Conservation (phyloP, 1,284 basidiomycete species). For the Moesziomyces antarcticus region DNA sequence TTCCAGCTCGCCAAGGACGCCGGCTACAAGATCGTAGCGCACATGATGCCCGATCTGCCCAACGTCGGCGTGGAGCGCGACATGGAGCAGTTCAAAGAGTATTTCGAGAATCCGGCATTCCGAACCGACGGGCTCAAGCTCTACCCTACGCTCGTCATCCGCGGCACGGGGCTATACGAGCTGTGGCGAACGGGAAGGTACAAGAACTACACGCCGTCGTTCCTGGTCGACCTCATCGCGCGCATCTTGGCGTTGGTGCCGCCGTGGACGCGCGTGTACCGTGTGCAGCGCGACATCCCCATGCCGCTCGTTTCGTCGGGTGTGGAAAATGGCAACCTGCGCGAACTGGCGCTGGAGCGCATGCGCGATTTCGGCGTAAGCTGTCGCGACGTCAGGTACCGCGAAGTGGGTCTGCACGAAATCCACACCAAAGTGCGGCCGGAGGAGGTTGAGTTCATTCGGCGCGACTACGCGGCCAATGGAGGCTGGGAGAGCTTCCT, state of each 20-base stretch:
- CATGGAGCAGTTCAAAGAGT: conserved; percentile 96
- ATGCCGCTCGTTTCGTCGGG: conserved; percentile 78
- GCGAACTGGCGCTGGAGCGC: conserved; percentile 92
- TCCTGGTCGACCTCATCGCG: conserved; percentile 95
- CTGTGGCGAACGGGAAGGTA: conserved; percentile 96
- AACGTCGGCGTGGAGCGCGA: conserved; percentile 98
- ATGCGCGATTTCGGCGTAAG: conserved; percentile 99
- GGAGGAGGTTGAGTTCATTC: conserved; percentile 94
- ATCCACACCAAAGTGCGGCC: conserved; percentile 98
- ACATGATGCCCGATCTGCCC: conserved; percentile 75
- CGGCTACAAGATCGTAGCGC: conserved; percentile 90
- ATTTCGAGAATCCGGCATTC: conserved; percentile 98
- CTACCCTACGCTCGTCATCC: conserved; percentile 97
- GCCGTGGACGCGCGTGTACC: conserved; percentile 98
- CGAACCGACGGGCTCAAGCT: conserved; percentile 97
- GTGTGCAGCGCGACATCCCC: conserved; percentile 73
- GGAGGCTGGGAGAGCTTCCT: conserved; percentile 98
- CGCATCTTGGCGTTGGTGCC: conserved; percentile 95
- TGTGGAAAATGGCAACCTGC: conserved; percentile 97
- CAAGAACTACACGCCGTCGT: conserved; percentile 99
- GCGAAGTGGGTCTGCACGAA: conserved; percentile 98
- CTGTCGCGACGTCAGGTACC: conserved; percentile 95
- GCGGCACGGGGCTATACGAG: conserved; percentile 96
- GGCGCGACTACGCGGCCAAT: conserved; percentile 95
- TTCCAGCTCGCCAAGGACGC: conserved; percentile 99